A percentile compares a stretch with the other conserved stretches of the same genome.
phyloP scores from a whole-genome alignment of 495 filamentous ascomycete species.

The Tuber umbilicatum region DNA sequence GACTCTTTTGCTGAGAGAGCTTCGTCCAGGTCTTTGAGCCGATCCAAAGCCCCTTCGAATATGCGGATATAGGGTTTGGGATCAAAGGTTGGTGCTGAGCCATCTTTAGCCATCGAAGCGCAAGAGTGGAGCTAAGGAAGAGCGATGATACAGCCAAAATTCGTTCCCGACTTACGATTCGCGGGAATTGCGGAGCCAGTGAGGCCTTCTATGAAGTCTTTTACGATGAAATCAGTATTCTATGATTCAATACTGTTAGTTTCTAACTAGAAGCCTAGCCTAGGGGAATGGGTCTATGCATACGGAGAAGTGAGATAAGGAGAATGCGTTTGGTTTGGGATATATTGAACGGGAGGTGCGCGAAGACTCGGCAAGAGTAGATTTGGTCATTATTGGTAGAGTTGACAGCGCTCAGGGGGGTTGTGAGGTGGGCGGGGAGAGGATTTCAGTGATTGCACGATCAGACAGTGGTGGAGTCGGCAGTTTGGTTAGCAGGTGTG shows the following conservation, averaged over 20 bases:
- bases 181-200: slow-evolving; percentile 71
- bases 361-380: background rate
- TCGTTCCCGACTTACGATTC: slow-evolving; percentile 61
- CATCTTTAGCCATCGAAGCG: background rate
- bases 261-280: background rate
- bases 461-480: too few species aligned
- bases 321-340: slow-evolving; percentile 57
- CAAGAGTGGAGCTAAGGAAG: background rate
- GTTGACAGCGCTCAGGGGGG: background rate
- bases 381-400: background rate
- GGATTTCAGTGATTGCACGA: background rate
- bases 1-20: slow-evolving; percentile 81
- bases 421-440: background rate
- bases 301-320: slow-evolving; percentile 61
- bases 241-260: slow-evolving; percentile 13
- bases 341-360: slow-evolving; percentile 50
- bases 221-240: slow-evolving; percentile 87
- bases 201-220: slow-evolving; percentile 91
- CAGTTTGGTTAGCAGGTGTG: too few species aligned
- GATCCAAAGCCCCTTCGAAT: slow-evolving; percentile 76
- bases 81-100: slow-evolving; percentile 60
- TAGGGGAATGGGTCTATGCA: background rate
- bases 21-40: slow-evolving; percentile 72
- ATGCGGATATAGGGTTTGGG: slow-evolving; percentile 94
- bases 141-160: slow-evolving; percentile 1